Conservation (phyloP, 2,329 filamentous ascomycete species). For the Colletotrichum kahawae region DNA sequence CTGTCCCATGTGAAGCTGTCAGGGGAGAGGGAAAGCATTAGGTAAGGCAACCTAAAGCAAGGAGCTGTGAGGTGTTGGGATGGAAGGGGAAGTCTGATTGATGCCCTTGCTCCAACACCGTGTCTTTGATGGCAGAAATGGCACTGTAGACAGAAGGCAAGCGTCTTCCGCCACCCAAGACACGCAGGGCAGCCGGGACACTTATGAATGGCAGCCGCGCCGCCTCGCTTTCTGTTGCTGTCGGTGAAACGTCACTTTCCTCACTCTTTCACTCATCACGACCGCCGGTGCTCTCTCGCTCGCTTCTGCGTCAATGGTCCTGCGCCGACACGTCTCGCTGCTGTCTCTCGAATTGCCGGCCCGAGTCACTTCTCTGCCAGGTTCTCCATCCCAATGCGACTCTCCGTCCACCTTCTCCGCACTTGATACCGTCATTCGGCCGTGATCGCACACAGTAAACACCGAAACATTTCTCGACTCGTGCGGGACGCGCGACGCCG, state of each 20-base stretch:
- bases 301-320: background rate
- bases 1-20: background rate
- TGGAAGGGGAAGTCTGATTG: background rate
- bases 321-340: background rate
- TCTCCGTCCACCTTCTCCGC: conserved; percentile 6
- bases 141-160: background rate
- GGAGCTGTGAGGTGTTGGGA: background rate
- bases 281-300: background rate
- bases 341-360: background rate
- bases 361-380: background rate
- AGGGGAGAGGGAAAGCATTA: background rate
- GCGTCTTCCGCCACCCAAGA: background rate
- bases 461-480: background rate
- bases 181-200: background rate
- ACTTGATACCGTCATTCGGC: background rate
- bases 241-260: background rate
- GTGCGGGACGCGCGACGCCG: background rate
- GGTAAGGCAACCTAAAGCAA: background rate
- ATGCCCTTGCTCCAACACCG: background rate
- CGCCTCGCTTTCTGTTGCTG: background rate
- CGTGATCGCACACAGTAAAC: conserved; percentile 9
- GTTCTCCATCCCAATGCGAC: background rate
- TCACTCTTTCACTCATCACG: background rate
- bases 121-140: background rate
- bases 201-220: background rate